A percentile compares a stretch with the other conserved stretches of the same genome.
Conservation (phyloP, 106 monocot genomes). For the Phalaenopsis aphrodite region DNA sequence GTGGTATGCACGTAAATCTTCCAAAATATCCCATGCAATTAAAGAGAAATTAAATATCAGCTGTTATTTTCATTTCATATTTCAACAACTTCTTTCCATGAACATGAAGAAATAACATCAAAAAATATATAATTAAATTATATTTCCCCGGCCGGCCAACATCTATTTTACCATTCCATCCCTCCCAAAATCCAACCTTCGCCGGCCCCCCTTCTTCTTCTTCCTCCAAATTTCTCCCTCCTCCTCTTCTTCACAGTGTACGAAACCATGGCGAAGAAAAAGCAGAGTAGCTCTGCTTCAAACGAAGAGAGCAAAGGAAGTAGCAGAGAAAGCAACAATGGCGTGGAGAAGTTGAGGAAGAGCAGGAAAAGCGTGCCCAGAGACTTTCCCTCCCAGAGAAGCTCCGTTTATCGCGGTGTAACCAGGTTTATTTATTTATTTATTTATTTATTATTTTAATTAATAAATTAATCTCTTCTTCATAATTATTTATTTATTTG, state of each 20-base stretch:
- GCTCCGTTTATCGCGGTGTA: constrained; percentile 74
- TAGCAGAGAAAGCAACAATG: neutral
- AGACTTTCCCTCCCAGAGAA: constrained; percentile 55
- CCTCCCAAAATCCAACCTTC: constrained; percentile 6
- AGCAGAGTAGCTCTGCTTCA: constrained; percentile 12
- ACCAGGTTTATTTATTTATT: constrained; percentile 42
- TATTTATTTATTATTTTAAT: neutral
- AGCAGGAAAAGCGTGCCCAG: constrained; percentile 53
- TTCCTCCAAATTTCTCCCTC: neutral
- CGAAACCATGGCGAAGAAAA: constrained; percentile 29
- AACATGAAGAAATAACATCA: neutral
- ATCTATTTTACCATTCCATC: constrained; percentile 4
- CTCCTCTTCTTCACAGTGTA: neutral
- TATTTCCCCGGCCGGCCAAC: neutral
- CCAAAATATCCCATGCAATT: no score
- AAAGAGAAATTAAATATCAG: no score
- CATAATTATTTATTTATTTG: neutral
- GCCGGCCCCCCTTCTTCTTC: constrained; percentile 8
- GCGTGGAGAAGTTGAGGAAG: constrained; percentile 39
- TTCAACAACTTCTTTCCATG: no score
- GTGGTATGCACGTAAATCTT: no score
- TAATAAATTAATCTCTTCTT: neutral
- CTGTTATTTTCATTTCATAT: no score
- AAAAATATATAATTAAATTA: no score
- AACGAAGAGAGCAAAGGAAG: neutral